Evolutionary conservation across 179 eudicot genomes (phyloP).

Genomic region (Pouteria campechiana): DNA sequence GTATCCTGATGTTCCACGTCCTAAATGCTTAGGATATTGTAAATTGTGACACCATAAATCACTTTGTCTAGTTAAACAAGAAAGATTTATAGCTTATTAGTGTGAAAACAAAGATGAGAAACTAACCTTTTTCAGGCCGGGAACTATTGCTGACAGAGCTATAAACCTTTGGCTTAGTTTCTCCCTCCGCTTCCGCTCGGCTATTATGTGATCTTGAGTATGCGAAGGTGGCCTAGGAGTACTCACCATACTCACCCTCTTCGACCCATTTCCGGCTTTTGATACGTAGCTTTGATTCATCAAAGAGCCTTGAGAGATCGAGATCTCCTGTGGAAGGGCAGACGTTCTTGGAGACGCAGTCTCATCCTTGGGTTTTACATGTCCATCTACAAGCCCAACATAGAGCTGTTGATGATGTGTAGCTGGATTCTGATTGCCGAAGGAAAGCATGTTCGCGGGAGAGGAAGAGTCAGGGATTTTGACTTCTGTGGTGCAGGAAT

Average conservation of each 20-base stretch:
- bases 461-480: constrained; percentile 6
- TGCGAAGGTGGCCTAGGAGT: constrained; percentile 11
- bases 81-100: too few species aligned
- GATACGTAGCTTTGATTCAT: constrained; percentile 9
- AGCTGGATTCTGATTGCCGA: constrained; percentile 4
- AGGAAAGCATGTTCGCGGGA: constrained; percentile 4
- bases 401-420: background rate
- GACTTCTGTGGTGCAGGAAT: background rate
- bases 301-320: constrained; percentile 5
- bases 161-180: constrained; percentile 45
- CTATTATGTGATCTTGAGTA: constrained; percentile 42
- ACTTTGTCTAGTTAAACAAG: too few species aligned
- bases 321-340: constrained; percentile 4
- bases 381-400: background rate
- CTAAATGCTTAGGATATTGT: background rate
- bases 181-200: constrained; percentile 56
- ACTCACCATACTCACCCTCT: constrained; percentile 1
- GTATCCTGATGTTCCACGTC: background rate
- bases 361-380: constrained; percentile 19
- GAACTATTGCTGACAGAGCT: constrained; percentile 49
- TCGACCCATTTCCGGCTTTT: constrained; percentile 12
- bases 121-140: constrained; percentile 68
- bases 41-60: too few species aligned
- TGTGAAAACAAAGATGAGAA: too few species aligned
- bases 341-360: constrained; percentile 5